Percentiles rank a stretch among this genome's conserved stretches.
phyloP scores from a whole-genome alignment of 257 asterid genomes.

The Prunella vulgaris region DNA sequence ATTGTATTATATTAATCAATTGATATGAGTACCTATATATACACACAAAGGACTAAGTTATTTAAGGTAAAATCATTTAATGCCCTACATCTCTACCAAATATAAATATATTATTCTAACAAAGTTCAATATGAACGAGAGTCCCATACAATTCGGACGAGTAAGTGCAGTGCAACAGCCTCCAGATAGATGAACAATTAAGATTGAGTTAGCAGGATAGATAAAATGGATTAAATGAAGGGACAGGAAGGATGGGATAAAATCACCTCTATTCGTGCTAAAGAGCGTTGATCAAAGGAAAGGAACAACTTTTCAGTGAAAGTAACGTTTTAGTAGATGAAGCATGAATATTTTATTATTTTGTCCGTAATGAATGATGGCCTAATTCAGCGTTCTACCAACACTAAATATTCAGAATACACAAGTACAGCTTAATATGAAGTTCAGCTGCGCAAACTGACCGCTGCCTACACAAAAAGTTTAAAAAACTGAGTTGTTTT shows the following conservation, averaged over 20 bases:
- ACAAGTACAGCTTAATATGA: background rate
- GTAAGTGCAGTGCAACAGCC: background rate
- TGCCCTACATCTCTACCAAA: no score
- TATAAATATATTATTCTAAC: no score
- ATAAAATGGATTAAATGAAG: background rate
- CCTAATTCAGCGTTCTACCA: background rate
- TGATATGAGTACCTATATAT: no score
- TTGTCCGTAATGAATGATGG: background rate
- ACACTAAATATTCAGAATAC: background rate
- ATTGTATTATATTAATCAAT: no score
- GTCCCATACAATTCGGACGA: background rate
- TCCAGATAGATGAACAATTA: background rate
- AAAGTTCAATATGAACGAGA: background rate
- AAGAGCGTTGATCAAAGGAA: constrained; percentile 13
- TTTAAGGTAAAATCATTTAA: no score
- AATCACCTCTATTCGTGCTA: background rate
- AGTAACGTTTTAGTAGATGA: background rate
- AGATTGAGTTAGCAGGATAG: background rate
- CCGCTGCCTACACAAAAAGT: constrained; percentile 11
- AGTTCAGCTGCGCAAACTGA: background rate
- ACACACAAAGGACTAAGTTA: no score
- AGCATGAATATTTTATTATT: background rate
- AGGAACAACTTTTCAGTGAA: background rate
- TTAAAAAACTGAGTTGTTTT: background rate
- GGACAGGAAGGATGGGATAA: background rate